Base-by-base conservation (phyloP, 208 protist species). In the Leishmania guyanensis region DNA sequence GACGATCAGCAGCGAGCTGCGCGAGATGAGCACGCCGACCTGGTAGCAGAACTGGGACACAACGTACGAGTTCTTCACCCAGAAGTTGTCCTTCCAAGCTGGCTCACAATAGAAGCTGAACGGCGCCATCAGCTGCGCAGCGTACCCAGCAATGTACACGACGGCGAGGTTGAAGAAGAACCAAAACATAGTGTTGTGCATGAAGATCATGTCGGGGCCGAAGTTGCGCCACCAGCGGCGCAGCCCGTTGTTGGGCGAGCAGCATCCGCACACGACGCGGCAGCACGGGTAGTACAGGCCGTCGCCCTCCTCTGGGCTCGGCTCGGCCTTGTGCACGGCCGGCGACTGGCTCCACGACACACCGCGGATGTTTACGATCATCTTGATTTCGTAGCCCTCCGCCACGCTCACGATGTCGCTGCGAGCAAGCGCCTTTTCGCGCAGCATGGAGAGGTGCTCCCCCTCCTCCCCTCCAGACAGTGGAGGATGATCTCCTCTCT, bases 11-110 rank as follows among this genome's bases (percentile, higher is more conserved):
- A 98, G 83, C 9, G 93, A 97, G 72, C 90, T 95, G 39, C 96
- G 84, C 36, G 94, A 98, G 53, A 97, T 79, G 65, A 98, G 84
- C 0, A 98, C 96, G 65, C 96, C 96, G 60, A 98, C 53, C 83
- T 98, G 96, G 81, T 98, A 98, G 83, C 95, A 98, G 60, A 97
- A 93, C 83, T 94, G 91, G n/a, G 90, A 81, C 69, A 98, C 92
- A 2, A 83, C 77, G 84, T 95, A 98, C 14, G 90, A 89, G 77
- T 98, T 94, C 66, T 79, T 87, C 29, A 96, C 50, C 84, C 90
- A 96, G 72, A 94, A 98, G 71, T 71, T 82, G 75, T 78, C 77
- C 3, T 80, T 54, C 77, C 89, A 89, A 16, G 73, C 84, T 5
- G 46, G 20, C 43, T 90, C 54, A 12, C 90, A 89, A 56, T 92